Evolutionary conservation across 495 filamentous ascomycete genomes (phyloP).

Genomic region (Aspergillus egyptiacus): DNA sequence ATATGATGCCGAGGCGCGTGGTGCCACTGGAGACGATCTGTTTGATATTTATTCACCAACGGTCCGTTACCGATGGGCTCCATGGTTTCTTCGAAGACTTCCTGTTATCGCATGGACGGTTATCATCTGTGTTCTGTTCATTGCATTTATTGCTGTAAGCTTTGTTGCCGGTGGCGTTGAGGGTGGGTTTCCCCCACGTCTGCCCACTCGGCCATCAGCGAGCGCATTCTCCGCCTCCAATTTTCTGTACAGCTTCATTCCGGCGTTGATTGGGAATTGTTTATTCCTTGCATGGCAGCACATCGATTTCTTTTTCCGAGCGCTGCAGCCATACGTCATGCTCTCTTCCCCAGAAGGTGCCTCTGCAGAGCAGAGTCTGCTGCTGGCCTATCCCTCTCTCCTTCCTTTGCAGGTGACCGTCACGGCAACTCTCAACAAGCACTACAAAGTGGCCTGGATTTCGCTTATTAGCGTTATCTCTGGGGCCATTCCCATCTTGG

Average conservation of each 20-base stretch:
- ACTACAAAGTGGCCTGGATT: conserved; percentile 66
- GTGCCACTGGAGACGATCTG: conserved; percentile 25
- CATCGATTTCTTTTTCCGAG: conserved; percentile 68
- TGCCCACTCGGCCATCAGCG: conserved; percentile 53
- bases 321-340: conserved; percentile 68
- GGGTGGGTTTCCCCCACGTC: conserved; percentile 62
- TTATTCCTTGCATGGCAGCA: conserved; percentile 73
- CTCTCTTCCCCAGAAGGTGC: conserved; percentile 55
- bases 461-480: conserved; percentile 60
- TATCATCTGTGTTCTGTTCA: conserved; percentile 56
- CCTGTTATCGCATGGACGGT: conserved; percentile 59
- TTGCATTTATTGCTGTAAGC: conserved; percentile 69
- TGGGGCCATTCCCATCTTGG: conserved; percentile 64
- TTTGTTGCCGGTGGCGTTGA: conserved; percentile 64
- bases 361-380: conserved; percentile 59
- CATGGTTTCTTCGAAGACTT: conserved; percentile 67
- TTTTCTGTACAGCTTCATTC: conserved; percentile 83
- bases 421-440: conserved; percentile 55
- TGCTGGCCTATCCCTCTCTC: conserved; percentile 65
- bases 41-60: conserved; percentile 41
- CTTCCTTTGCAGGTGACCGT: conserved; percentile 58
- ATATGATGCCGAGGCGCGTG: conserved; percentile 41
- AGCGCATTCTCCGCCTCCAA: conserved; percentile 76
- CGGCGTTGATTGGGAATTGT: conserved; percentile 65
- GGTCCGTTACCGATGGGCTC: conserved; percentile 61